Conservation (phyloP, 75 land plant genomes). For the Ceratopteris richardii region DNA sequence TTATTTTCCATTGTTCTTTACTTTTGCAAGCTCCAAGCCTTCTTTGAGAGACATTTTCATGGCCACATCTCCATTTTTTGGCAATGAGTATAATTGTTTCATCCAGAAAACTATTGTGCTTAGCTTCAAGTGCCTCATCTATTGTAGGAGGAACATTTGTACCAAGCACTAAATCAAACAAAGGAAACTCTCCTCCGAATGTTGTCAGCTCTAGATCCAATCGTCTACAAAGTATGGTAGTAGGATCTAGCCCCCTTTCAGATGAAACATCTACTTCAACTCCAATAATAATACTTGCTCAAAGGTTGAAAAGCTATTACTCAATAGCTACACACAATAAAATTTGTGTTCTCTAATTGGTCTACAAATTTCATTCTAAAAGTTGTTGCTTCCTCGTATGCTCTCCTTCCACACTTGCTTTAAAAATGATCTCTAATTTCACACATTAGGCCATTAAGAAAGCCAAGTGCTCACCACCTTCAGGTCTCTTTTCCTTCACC, state of each 20-base stretch:
- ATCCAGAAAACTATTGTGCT: slow-evolving; percentile 86
- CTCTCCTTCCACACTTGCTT: too few species aligned
- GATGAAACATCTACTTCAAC: slow-evolving; percentile 91
- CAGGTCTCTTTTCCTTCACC: too few species aligned
- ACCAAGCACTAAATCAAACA: slow-evolving; percentile 80
- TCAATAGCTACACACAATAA: too few species aligned
- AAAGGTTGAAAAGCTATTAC: too few species aligned
- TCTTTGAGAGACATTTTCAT: slow-evolving; percentile 88
- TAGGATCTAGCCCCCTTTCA: slow-evolving; percentile 90
- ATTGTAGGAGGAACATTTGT: slow-evolving; percentile 70
- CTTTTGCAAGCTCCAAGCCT: slow-evolving; percentile 80
- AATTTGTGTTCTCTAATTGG: too few species aligned
- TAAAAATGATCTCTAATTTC: too few species aligned
- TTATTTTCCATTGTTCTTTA: slow-evolving; percentile 6
- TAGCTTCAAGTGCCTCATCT: slow-evolving; percentile 89
- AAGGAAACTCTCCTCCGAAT: slow-evolving; percentile 87
- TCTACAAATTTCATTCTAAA: too few species aligned
- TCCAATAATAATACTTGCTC: slow-evolving; percentile 97
- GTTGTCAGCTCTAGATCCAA: slow-evolving; percentile 83
- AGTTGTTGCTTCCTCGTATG: too few species aligned
- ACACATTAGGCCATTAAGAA: too few species aligned
- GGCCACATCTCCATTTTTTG: slow-evolving; percentile 71
- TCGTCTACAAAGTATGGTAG: slow-evolving; percentile 81
- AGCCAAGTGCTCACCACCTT: too few species aligned
- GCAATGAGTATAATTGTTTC: slow-evolving; percentile 79